Percentiles rank a stretch among this genome's conserved stretches.
Conservation (phyloP, 495 filamentous ascomycete genomes). For the Amphirosellinia nigrospora region DNA sequence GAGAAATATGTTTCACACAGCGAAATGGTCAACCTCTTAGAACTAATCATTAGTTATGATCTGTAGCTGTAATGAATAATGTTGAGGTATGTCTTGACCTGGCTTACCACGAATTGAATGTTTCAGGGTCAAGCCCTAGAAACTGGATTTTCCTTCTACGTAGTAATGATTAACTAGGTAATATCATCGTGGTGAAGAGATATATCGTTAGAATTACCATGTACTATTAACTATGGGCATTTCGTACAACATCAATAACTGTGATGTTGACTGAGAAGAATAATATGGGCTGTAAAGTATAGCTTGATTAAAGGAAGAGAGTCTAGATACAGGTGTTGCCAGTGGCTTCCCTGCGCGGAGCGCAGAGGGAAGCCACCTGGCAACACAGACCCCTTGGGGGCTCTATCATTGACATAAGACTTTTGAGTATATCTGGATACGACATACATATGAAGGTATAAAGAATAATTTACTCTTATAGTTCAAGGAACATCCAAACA, state of each 20-base stretch:
- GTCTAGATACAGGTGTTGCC: too few relatives aligned
- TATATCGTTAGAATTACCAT: neutral
- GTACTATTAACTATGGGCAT: neutral
- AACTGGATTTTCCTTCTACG: neutral
- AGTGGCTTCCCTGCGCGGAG: too few relatives aligned
- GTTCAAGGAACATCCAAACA: neutral
- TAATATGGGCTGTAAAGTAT: too few relatives aligned
- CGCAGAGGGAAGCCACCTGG: too few relatives aligned
- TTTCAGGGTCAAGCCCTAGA: neutral
- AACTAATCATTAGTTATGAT: neutral
- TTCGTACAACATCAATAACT: neutral
- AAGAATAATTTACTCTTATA: too few relatives aligned
- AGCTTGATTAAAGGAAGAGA: too few relatives aligned
- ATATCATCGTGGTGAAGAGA: neutral
- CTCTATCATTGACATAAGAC: too few relatives aligned
- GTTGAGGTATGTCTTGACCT: neutral
- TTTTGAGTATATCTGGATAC: too few relatives aligned
- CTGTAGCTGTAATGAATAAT: neutral
- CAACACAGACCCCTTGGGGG: too few relatives aligned
- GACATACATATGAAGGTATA: neutral
- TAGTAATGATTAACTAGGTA: neutral
- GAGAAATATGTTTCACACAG: neutral
- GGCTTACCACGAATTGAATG: neutral
- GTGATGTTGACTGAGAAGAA: too few relatives aligned
- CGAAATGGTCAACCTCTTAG: neutral